Percentiles rank a stretch among this genome's conserved stretches.
phyloP scores from a whole-genome alignment of 2,329 filamentous ascomycete genomes.

The Monosporascus sp. region DNA sequence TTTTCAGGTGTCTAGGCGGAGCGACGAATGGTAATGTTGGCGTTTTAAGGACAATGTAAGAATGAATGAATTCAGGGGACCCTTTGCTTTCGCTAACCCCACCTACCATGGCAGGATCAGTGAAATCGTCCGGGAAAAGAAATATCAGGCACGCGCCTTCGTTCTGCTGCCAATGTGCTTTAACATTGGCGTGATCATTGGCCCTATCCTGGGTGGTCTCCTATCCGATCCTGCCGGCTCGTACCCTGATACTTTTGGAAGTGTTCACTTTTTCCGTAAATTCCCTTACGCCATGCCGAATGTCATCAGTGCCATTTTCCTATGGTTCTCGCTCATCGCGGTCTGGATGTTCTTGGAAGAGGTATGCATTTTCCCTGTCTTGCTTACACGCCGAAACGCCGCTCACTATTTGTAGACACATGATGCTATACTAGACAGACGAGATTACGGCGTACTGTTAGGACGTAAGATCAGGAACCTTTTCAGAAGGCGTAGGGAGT shows the following conservation, averaged over 20 bases:
- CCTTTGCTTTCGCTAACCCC: slow-evolving; percentile 1
- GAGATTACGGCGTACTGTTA: slow-evolving; percentile 39
- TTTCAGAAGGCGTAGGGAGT: slow-evolving; percentile 18
- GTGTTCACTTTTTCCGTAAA: slow-evolving; percentile 38
- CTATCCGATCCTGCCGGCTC: slow-evolving; percentile 40
- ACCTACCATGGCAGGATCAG: slow-evolving; percentile 31
- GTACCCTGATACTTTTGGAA: slow-evolving; percentile 42
- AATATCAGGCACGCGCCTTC: slow-evolving; percentile 39
- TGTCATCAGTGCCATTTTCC: slow-evolving; percentile 44
- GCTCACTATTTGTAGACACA: slow-evolving; percentile 34
- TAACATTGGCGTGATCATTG: slow-evolving; percentile 61
- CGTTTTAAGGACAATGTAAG: slow-evolving; percentile 66
- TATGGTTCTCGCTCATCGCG: slow-evolving; percentile 36
- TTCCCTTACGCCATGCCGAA: slow-evolving; percentile 54
- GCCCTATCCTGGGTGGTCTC: slow-evolving; percentile 45
- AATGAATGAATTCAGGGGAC: neutral
- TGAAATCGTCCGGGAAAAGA: slow-evolving; percentile 39
- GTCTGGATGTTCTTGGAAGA: slow-evolving; percentile 51
- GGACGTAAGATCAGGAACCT: slow-evolving; percentile 30
- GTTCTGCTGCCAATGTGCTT: slow-evolving; percentile 61
- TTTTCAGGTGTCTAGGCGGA: slow-evolving; percentile 62
- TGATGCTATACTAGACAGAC: slow-evolving; percentile 36
- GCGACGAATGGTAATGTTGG: slow-evolving; percentile 70
- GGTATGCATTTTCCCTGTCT: slow-evolving; percentile 22
- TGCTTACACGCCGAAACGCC: neutral